Evolutionary conservation across 352 stramenopile species (phyloP), one percentile per base, ranked within the genome.

Genomic region (Globisporangium takayamanum): DNA sequence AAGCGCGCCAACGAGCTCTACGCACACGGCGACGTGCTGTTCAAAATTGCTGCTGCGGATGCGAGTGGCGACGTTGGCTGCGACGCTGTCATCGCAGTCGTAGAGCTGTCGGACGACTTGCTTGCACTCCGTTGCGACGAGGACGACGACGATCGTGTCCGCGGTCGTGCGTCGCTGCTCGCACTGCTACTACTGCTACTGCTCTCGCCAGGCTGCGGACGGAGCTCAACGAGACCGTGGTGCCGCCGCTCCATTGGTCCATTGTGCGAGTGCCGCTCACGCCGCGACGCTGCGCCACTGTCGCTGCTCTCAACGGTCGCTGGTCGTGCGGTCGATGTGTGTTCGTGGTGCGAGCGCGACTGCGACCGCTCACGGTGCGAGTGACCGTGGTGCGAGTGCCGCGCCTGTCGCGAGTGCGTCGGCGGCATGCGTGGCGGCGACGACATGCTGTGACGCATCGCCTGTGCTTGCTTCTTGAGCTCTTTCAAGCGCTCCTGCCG

Each of bases 401-500:
- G 58, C 41, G 44, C 22, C 25, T 64, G 58, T 2, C 58, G 58
- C 22, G 50, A 30, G 22, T 53, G 42, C 30, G 10, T 46, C 22
- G 51, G 58, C 5, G 58, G 50, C n/a, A 46, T 44, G 28, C 28
- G 28, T 22, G 45, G 25, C 2, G 50, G 58, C 10, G 58, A 64
- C 22, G 58, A 53, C 58, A 64, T 46, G 25, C 58, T 64, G 44
- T 64, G 58, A 10, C 58, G 50, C 58, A 39, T 28, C 36, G 44
- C n/a, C 37, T 66, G 59, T 18, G 59, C 59, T 39, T 49, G 48
- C 33, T 62, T 28, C 50, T 72, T 72, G 30, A 66, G 68, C 22
- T 69, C 62, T 41, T 62, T 65, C 25, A 61, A 37, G 28, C 45
- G 70, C 44, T 67, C 42, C 37, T 64, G 66, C 10, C 59, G 58